Conservation (phyloP, 169 alveolate genomes). For the Blepharisma undulans region DNA sequence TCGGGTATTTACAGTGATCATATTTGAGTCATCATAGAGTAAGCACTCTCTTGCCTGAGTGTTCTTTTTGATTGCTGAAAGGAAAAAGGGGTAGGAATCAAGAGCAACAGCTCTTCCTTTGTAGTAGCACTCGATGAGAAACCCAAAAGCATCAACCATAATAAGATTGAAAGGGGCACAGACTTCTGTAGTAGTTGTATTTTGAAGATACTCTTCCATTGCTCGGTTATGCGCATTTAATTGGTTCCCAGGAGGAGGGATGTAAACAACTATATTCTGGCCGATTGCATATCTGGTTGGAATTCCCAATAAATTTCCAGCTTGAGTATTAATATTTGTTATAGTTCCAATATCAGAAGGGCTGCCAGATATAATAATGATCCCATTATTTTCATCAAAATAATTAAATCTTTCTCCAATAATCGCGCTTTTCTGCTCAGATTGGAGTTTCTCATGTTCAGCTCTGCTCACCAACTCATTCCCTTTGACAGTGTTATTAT, state of each 20-base stretch:
- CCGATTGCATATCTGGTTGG: not conserved
- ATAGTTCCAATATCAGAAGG: not conserved
- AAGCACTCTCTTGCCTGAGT: not conserved
- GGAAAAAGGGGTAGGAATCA: not conserved
- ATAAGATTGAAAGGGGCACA: not conserved
- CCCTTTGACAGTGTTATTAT: slow-evolving; percentile 35
- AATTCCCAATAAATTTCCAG: not conserved
- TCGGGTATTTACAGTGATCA: not conserved
- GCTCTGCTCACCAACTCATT: slow-evolving; percentile 22
- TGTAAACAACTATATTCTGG: not conserved
- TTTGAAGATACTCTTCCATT: not conserved
- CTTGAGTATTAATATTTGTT: not conserved
- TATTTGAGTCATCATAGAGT: not conserved
- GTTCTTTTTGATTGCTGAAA: slow-evolving; percentile 23
- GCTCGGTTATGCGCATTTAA: not conserved
- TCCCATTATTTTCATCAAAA: slow-evolving; percentile 21
- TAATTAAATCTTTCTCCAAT: slow-evolving; percentile 3
- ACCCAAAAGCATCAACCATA: not conserved
- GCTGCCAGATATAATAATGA: slow-evolving; percentile 1
- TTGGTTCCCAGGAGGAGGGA: slow-evolving; percentile 34
- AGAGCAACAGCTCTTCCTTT: slow-evolving; percentile 11
- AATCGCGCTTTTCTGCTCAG: not conserved
- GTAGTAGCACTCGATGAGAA: slow-evolving; percentile 5
- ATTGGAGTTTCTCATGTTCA: slow-evolving; percentile 16
- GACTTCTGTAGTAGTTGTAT: not conserved